Conservation (phyloP, 305 asterid genomes). For the Fraxinus paxiana region DNA sequence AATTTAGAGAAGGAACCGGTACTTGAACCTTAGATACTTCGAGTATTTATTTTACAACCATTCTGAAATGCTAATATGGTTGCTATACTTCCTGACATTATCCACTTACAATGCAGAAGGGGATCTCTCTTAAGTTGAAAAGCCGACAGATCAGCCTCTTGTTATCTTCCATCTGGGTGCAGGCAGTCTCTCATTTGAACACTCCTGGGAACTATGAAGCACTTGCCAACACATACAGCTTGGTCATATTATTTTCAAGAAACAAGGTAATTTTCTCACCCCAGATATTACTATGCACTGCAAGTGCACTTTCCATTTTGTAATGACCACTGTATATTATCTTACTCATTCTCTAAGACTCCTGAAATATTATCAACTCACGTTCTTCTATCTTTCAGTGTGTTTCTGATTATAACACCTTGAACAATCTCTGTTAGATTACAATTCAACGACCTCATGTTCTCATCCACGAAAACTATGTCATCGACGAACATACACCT, state of each 20-base stretch:
- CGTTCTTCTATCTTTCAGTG: neutral
- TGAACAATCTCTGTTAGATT: neutral
- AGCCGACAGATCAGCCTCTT: slow-evolving; percentile 63
- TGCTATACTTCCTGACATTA: slow-evolving; percentile 20
- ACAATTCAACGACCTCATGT: neutral
- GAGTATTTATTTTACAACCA: slow-evolving; percentile 12
- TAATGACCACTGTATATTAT: neutral
- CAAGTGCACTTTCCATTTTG: slow-evolving; percentile 14
- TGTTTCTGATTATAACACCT: neutral
- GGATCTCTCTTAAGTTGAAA: slow-evolving; percentile 63
- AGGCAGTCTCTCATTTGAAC: slow-evolving; percentile 57
- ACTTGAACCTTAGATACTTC: slow-evolving; percentile 21
- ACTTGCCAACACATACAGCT: slow-evolving; percentile 75
- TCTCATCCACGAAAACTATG: neutral
- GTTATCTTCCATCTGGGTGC: slow-evolving; percentile 82
- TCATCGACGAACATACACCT: neutral
- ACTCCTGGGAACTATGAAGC: slow-evolving; percentile 74
- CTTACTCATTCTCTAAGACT: slow-evolving; percentile 1
- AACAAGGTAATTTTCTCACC: slow-evolving; percentile 47
- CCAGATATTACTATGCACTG: neutral
- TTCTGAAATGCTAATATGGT: slow-evolving; percentile 10
- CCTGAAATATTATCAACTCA: neutral
- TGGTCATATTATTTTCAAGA: slow-evolving; percentile 63
- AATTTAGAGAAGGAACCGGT: slow-evolving; percentile 57
- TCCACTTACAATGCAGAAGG: slow-evolving; percentile 44